Evolutionary conservation across 305 asterid species (phyloP), one percentile per base, ranked within the genome.

Genomic region (Fraxinus sp.): DNA sequence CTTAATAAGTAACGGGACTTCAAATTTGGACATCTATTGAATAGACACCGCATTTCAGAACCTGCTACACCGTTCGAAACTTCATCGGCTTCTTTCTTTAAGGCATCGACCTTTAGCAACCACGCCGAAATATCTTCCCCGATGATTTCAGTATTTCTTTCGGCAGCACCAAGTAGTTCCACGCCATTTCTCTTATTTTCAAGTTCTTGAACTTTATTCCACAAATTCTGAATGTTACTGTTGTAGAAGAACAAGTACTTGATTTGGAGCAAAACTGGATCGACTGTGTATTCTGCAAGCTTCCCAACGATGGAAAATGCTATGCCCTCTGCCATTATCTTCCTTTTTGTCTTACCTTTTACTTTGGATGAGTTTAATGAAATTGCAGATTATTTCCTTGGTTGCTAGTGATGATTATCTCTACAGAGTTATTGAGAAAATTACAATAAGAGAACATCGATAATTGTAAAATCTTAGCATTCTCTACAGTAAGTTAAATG

Each of bases 1-100:
- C 91, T 77, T 14, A 59, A 28, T n/a, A n/a, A 35, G 36, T 46
- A 87, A 0, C 86, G 83, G 0, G 83, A 68, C 37, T 59, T 78
- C 11, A 80, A 3, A 55, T 78, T 66, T 4, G 74, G 49, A 82
- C 76, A 74, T 5, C 79, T 55, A 0, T 41, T 16, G 72, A 16
- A n/a, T 3, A 7, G 16, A 0, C 46, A 52, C 1, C 20, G 11
- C 16, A 49, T 33, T 30, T 76, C 11, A 1, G 5, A 10, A 9
- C 68, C 5, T 20, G 16, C 36, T 30, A 0, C 20, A 2, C 16
- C 10, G 0, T 32, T 1, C 13, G 20, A 1, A 16, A 79, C 32
- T 1, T 2, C 28, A 0, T 74, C 32, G 2, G 52, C 33, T 26
- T 10, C 0, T 1, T 5, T 6, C 70, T 68, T 28, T 0, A 52